Percentiles rank a stretch among this genome's conserved stretches.
These are phyloP conservation scores for Mortierella sp. DNA, from an alignment of 371 early-diverging fungal species.

Conservation along the genomic window DNA sequence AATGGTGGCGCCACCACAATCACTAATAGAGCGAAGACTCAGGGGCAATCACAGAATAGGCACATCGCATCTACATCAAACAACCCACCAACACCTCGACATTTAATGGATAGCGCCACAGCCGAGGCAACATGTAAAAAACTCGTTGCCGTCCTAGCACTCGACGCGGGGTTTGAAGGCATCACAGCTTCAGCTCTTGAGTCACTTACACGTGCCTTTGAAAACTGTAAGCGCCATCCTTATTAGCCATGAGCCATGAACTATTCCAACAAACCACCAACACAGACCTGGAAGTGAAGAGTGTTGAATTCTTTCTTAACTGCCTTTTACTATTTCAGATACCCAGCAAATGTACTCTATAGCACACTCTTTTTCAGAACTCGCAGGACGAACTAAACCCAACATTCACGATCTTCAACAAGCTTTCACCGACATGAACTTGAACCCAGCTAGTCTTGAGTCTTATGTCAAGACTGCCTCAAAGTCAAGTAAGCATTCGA, in stretches of 20 bases:
- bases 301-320: background rate
- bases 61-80: background rate
- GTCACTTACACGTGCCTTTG: constrained; percentile 59
- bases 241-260: background rate
- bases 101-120: constrained; percentile 33
- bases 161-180: constrained; percentile 63
- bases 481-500: constrained; percentile 49
- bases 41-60: background rate
- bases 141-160: constrained; percentile 38
- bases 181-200: constrained; percentile 63
- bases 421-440: constrained; percentile 58
- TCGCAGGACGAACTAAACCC: constrained; percentile 66
- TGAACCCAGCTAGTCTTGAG: constrained; percentile 55
- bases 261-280: background rate
- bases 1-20: background rate
- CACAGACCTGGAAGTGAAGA: background rate
- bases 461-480: constrained; percentile 33
- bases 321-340: constrained; percentile 48
- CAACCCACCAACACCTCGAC: constrained; percentile 3
- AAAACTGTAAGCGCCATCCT: constrained; percentile 57
- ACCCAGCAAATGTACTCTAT: constrained; percentile 61
- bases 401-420: constrained; percentile 67
- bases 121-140: constrained; percentile 43
- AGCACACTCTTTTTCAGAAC: constrained; percentile 66
- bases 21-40: background rate